Base-by-base conservation (phyloP, 1,284 basidiomycete genomes). In the Microbotryum saponariae region DNA sequence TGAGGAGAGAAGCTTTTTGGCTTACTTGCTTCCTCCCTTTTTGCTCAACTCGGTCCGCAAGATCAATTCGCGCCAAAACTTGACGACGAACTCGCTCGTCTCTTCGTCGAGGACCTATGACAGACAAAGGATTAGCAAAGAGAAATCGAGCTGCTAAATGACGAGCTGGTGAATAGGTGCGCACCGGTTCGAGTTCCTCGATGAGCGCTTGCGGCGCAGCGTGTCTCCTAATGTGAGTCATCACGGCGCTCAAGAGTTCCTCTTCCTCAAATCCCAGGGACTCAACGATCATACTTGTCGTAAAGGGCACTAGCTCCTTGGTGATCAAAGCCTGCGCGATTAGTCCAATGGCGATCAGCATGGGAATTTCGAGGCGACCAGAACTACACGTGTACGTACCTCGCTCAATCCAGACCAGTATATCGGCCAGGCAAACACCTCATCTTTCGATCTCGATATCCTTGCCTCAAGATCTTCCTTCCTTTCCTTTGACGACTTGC, bases 141-240 rank as follows among this genome's bases (percentile, higher is more conserved):
- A 21, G 51, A n/a, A 23, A 9, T 8, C 23, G 16, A 4, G 25
- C 23, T 4, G 21, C 9, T 10, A 20, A 10, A 7, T 16, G 20
- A 10, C 25, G 37, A 27, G 25, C 48, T 25, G 9, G 47, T 50
- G 12, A 16, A 20, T 16, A 14, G 8, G 25, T 31, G 65, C 71
- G 23, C 18, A 74, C 73, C 31, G 72, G 70, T 49, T 74, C 73
- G 21, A 74, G 64, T 59, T 74, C 73, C 27, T 73, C 72, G n/a
- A 72, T 65, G 27, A 74, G 68, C 18, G 66, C 70, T 37, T 68
- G 61, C 33, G 73, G 65, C 9, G 61, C 51, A 58, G 71, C 72
- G 62, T 68, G 70, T 47, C 65, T 71, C 21, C 68, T 60, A 50
- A 74, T 55, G 56, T 74, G 70, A 37, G 71, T 70, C 49, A 70